These are phyloP conservation scores for Penicillium paneum DNA, from an alignment of 2,329 filamentous ascomycete genomes.

Conservation along the genomic window DNA sequence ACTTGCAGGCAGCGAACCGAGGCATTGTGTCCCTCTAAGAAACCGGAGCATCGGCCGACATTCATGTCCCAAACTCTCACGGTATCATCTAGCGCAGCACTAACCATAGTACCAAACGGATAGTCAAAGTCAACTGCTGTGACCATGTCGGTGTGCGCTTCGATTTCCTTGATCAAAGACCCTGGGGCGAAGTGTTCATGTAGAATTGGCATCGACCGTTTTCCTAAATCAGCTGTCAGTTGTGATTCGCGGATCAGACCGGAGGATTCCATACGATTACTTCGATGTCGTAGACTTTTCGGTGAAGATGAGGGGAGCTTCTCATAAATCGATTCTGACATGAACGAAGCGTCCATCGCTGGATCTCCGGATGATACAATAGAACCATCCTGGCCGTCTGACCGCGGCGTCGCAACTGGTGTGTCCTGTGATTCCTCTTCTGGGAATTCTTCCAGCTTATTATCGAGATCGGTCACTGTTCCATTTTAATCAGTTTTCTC, in stretches of 20 bases:
- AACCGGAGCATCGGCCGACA: slow-evolving; percentile 83
- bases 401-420: slow-evolving; percentile 34
- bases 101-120: slow-evolving; percentile 94
- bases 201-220: slow-evolving; percentile 82
- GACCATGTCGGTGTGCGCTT: slow-evolving; percentile 82
- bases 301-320: slow-evolving; percentile 72
- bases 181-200: slow-evolving; percentile 95
- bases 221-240: slow-evolving; percentile 50
- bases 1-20: slow-evolving; percentile 91
- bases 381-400: slow-evolving; percentile 44
- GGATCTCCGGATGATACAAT: slow-evolving; percentile 53
- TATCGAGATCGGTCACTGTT: slow-evolving; percentile 57
- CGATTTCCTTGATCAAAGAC: slow-evolving; percentile 80
- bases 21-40: slow-evolving; percentile 89
- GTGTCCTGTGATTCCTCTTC: slow-evolving; percentile 44
- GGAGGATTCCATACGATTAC: slow-evolving; percentile 34
- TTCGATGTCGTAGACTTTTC: slow-evolving; percentile 50
- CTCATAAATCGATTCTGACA: slow-evolving; percentile 97
- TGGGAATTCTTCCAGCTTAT: slow-evolving; percentile 58
- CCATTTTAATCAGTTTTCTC: slow-evolving; percentile 3
- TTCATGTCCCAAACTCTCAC: slow-evolving; percentile 96
- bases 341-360: slow-evolving; percentile 64
- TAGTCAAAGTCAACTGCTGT: slow-evolving; percentile 93
- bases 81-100: slow-evolving; percentile 86
- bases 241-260: background rate